Base-by-base conservation (phyloP, 2,329 filamentous ascomycete genomes). In the Aspergillus caelatus region DNA sequence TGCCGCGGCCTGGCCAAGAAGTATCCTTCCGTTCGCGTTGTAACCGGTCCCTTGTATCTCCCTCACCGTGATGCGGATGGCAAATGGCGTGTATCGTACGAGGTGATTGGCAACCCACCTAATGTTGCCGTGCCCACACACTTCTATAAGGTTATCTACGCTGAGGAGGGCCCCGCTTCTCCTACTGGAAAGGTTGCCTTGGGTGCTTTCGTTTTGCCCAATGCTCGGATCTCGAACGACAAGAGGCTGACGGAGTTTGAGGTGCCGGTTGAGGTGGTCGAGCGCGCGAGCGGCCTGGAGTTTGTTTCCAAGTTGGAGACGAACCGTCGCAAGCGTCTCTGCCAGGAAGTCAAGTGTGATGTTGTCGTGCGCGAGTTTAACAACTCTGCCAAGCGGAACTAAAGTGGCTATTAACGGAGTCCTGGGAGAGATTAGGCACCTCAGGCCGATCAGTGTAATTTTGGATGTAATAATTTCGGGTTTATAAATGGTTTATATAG, bases 71-170 rank as follows among this genome's bases (percentile, higher is more conserved):
- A 97, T 69, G 84, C 89, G 5, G 95, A 98, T 82, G 91, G 91
- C 71, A 98, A 98, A 83, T 99, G 94, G 93, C 90, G 93, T 70
- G 93, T 97, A 63, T 89, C 85, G 65, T 98, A 99, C 82, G 95
- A 99, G 82, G 91, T 99, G 64, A 97, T 99, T 71, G 95, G 95
- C 45, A 91, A 85, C 75, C 95, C 95, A 68, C 94, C 95, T 9
- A 96, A 93, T 73, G 91, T 99, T 61, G 94, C 95, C 30, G 95
- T 99, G 59, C 95, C 95, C 3, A 99, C 95, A 26, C 95, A 99
- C 79, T 99, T 99, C 82, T 99, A 97, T 86, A 99, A 99, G 83
- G 93, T 99, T 74, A 95, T 99, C 71, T 96, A 95, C 74, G 95
- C 92, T 30, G 95, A 99, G 81, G 93, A 97, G 73, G 91, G 91